These are phyloP conservation scores for Tetradesmus lagerheimii DNA, from an alignment of 139 green algal species.

Conservation along the genomic window DNA sequence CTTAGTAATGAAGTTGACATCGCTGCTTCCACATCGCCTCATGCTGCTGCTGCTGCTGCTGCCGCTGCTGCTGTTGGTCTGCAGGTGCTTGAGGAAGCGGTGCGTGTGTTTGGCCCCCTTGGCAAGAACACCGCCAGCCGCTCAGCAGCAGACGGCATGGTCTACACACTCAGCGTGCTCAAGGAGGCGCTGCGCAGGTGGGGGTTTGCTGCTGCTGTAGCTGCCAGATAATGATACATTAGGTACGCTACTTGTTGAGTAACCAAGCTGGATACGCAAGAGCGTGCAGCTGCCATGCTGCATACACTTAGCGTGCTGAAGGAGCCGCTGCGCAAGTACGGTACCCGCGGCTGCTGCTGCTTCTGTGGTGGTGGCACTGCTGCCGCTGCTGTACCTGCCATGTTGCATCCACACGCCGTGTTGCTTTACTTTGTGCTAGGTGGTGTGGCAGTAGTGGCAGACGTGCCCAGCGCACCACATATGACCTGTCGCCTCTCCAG, in stretches of 20 bases:
- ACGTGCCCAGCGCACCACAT: too few relatives aligned
- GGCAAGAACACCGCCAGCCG: conserved; percentile 57
- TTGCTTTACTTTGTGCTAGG: too few relatives aligned
- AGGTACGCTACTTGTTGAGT: too few relatives aligned
- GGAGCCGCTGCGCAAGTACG: too few relatives aligned
- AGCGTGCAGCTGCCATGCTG: too few relatives aligned
- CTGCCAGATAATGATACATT: too few relatives aligned
- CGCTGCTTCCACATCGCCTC: too few relatives aligned
- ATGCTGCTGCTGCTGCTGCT: not conserved
- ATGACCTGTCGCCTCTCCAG: too few relatives aligned
- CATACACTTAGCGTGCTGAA: too few relatives aligned
- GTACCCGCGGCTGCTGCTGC: not conserved
- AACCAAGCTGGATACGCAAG: too few relatives aligned
- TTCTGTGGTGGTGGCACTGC: not conserved
- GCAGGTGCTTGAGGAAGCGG: conserved; percentile 68
- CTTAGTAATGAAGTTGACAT: too few relatives aligned
- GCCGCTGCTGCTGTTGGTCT: conserved; percentile 1
- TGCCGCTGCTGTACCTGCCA: not conserved
- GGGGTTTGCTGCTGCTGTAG: not conserved
- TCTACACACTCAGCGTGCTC: conserved; percentile 85
- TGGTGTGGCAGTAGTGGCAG: too few relatives aligned
- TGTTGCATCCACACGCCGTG: not conserved
- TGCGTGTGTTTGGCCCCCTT: conserved; percentile 61
- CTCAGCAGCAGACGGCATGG: conserved; percentile 76
- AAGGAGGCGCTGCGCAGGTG: conserved; percentile 77